A percentile compares a stretch with the other conserved stretches of the same genome.
Evolutionary conservation across 768 basidiomycete species (phyloP).

Genomic region (Phaeotremella fagi): DNA sequence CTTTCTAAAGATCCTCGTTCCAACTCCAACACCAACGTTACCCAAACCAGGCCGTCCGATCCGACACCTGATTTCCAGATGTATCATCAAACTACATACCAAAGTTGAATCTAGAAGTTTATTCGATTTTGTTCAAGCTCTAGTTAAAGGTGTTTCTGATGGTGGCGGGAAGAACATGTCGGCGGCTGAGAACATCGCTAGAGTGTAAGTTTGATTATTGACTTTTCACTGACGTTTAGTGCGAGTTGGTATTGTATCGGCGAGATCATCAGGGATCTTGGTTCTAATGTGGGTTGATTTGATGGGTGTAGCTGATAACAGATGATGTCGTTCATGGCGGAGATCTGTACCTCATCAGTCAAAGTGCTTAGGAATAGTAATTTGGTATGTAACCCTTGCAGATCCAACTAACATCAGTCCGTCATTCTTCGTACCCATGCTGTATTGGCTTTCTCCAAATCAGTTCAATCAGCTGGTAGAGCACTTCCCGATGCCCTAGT

Average conservation of each 20-base stretch:
- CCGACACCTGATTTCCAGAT: conserved; percentile 71
- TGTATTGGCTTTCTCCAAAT: conserved; percentile 68
- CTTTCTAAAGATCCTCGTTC: conserved; percentile 61
- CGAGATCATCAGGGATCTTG: conserved; percentile 78
- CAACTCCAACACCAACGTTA: conserved; percentile 51
- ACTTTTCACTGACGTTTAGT: conserved; percentile 48
- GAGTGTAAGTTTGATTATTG: conserved; percentile 8
- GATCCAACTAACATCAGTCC: conserved; percentile 53
- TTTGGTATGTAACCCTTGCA: conserved; percentile 54
- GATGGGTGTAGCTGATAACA: conserved; percentile 43
- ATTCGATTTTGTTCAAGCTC: conserved; percentile 76
- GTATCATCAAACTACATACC: conserved; percentile 66
- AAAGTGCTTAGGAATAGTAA: conserved; percentile 67
- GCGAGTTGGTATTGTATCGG: conserved; percentile 82
- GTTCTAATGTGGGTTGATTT: conserved; percentile 63
- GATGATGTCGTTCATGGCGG: conserved; percentile 94
- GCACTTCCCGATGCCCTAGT: conserved; percentile 71
- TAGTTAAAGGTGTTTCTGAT: conserved; percentile 74
- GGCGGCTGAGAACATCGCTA: conserved; percentile 29
- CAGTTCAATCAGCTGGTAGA: conserved; percentile 71
- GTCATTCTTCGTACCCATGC: conserved; percentile 79
- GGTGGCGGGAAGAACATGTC: conserved; percentile 52
- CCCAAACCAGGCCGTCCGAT: conserved; percentile 84
- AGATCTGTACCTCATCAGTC: conserved; percentile 63
- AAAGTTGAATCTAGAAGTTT: conserved; percentile 76